Conservation (phyloP, 2,329 filamentous ascomycete genomes). For the Clonostachys solani region DNA sequence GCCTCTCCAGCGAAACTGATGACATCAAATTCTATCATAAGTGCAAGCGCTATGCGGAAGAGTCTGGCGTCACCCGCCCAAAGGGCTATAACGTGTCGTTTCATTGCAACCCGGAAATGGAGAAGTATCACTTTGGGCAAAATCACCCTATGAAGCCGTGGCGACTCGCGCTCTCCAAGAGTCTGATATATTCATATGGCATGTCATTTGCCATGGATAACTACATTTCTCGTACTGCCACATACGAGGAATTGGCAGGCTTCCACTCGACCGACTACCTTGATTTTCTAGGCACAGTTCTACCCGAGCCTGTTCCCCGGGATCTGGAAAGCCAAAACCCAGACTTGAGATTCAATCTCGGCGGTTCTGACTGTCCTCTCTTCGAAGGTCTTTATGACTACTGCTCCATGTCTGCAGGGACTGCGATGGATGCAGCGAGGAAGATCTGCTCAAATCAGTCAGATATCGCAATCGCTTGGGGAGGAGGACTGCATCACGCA, state of each 20-base stretch:
- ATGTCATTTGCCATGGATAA: conserved; percentile 97
- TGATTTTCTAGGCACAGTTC: conserved; percentile 74
- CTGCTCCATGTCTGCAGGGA: conserved; percentile 88
- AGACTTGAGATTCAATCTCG: conserved; percentile 76
- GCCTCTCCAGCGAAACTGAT: conserved; percentile 45
- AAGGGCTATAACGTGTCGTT: conserved; percentile 90
- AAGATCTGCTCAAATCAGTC: conserved; percentile 84
- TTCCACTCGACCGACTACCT: conserved; percentile 91
- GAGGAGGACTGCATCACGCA: conserved; percentile 91
- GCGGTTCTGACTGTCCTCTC: conserved; percentile 88
- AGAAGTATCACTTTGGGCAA: conserved; percentile 94
- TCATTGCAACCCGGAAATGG: conserved; percentile 91
- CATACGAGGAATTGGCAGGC: conserved; percentile 78
- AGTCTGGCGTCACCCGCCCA: conserved; percentile 71
- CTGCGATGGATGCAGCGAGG: conserved; percentile 83
- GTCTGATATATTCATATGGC: conserved; percentile 89
- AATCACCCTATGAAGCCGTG: conserved; percentile 99
- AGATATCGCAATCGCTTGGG: conserved; percentile 97
- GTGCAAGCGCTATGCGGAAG: conserved; percentile 50
- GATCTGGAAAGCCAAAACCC: conserved; percentile 63
- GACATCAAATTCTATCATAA: conserved; percentile 54
- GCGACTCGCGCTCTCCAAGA: conserved; percentile 92
- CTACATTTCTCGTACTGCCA: conserved; percentile 79
- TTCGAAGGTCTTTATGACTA: conserved; percentile 96
- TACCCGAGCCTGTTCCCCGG: conserved; percentile 57